phyloP scores from a whole-genome alignment of 805 yeast genomes.

The Candida xiaguanensis region DNA sequence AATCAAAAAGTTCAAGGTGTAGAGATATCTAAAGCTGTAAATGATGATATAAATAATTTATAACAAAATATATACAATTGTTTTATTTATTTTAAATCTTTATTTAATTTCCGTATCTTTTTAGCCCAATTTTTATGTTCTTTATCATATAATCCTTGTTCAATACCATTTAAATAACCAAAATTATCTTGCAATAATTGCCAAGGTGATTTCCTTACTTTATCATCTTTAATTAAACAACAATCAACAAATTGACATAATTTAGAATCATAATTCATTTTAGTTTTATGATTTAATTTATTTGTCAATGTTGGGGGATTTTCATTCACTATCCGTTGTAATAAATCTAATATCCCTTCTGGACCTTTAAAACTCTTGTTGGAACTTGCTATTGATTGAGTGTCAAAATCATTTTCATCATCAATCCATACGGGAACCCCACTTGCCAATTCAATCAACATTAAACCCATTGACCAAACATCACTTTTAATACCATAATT shows the following conservation, averaged over 20 bases:
- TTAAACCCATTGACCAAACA: constrained; percentile 93
- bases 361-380: constrained; percentile 41
- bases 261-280: constrained; percentile 34
- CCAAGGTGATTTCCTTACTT: constrained; percentile 66
- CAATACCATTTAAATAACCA: constrained; percentile 29
- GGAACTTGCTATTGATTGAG: too few relatives aligned
- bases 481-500: constrained; percentile 93
- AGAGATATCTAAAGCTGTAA: constrained; percentile 59
- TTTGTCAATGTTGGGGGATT: constrained; percentile 67
- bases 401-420: constrained; percentile 16
- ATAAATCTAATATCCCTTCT: constrained; percentile 82
- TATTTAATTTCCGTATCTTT: constrained; percentile 29
- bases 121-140: constrained; percentile 42
- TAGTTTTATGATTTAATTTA: constrained; percentile 27
- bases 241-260: constrained; percentile 67
- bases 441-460: constrained; percentile 82
- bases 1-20: constrained; percentile 68
- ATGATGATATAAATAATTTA: constrained; percentile 31
- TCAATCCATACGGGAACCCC: constrained; percentile 79
- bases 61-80: not conserved
- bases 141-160: constrained; percentile 29
- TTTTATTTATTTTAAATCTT: constrained; percentile 19
- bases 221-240: constrained; percentile 70
- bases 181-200: constrained; percentile 48
- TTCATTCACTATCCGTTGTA: constrained; percentile 93